Conservation (phyloP, 306 rosid species). For the Gastrolobium villosum region DNA sequence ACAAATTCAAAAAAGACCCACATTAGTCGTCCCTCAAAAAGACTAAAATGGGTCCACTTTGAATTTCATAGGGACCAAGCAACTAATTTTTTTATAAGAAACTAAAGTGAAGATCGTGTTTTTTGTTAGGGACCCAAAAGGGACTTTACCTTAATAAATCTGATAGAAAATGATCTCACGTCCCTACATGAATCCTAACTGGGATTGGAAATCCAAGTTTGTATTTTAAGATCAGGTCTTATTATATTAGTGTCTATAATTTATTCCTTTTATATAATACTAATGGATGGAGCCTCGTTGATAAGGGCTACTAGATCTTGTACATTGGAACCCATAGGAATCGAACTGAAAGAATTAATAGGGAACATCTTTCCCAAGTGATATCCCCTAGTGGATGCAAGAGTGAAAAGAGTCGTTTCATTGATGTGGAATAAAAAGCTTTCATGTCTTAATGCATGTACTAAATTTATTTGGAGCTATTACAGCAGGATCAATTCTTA, state of each 20-base stretch:
- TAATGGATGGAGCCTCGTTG: neutral
- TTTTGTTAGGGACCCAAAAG: too few species aligned
- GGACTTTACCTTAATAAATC: neutral
- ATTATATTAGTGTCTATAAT: constrained; percentile 18
- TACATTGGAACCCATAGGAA: constrained; percentile 25
- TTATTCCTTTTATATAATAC: constrained; percentile 13
- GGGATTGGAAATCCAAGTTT: neutral
- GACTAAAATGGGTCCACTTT: too few species aligned
- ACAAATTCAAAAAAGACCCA: too few species aligned
- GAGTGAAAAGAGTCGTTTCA: neutral
- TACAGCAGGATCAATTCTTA: neutral
- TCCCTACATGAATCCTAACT: neutral
- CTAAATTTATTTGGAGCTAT: neutral
- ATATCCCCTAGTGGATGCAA: neutral
- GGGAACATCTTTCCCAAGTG: constrained; percentile 28
- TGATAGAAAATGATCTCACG: neutral
- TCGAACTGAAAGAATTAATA: neutral
- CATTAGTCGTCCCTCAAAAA: too few species aligned
- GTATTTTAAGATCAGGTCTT: neutral
- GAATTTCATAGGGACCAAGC: too few species aligned
- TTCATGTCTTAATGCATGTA: neutral
- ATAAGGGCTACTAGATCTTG: constrained; percentile 22
- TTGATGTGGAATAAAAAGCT: neutral
- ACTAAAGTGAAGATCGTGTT: too few species aligned
- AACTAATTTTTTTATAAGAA: too few species aligned